phyloP scores from a whole-genome alignment of 352 stramenopile genomes.

The Phytophthora podocarpi region DNA sequence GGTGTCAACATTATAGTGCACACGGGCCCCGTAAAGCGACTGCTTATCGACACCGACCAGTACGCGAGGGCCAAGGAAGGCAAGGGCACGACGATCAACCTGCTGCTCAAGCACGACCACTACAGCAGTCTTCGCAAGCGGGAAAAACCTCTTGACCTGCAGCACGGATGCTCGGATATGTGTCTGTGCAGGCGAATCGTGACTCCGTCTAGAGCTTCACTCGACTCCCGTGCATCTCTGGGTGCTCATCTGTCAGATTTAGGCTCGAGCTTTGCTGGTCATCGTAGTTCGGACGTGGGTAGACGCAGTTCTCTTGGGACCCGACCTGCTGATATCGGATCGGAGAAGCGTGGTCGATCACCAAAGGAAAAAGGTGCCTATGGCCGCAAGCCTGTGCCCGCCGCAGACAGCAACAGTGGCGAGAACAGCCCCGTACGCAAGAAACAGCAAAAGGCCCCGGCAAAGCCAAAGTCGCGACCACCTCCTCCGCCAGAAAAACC shows the following conservation, averaged over 20 bases:
- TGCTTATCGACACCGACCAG: constrained; percentile 52
- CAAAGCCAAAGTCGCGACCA: constrained; percentile 18
- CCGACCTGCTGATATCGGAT: constrained; percentile 15
- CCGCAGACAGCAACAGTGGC: constrained; percentile 4
- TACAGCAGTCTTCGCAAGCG: constrained; percentile 55
- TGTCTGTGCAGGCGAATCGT: constrained; percentile 39
- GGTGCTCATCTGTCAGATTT: constrained; percentile 25
- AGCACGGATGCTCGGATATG: constrained; percentile 36
- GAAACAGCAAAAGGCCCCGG: constrained; percentile 10
- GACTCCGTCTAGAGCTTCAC: constrained; percentile 30
- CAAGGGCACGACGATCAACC: constrained; percentile 40
- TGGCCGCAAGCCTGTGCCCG: constrained; percentile 29
- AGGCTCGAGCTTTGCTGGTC: constrained; percentile 14
- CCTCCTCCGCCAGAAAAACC: constrained; percentile 16
- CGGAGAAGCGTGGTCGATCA: constrained; percentile 23
- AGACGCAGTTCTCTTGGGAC: constrained; percentile 26
- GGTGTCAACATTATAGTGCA: constrained; percentile 66
- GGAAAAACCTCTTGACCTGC: constrained; percentile 21
- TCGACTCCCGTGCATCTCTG: constrained; percentile 26
- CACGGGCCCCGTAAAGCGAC: constrained; percentile 52
- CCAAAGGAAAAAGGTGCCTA: constrained; percentile 13
- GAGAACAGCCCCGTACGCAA: constrained; percentile 19
- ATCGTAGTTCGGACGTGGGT: constrained; percentile 15
- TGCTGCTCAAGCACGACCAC: constrained; percentile 56
- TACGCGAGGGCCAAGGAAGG: constrained; percentile 33